phyloP scores from a whole-genome alignment of 345 rosid species.

The Nephelium lappaceum region DNA sequence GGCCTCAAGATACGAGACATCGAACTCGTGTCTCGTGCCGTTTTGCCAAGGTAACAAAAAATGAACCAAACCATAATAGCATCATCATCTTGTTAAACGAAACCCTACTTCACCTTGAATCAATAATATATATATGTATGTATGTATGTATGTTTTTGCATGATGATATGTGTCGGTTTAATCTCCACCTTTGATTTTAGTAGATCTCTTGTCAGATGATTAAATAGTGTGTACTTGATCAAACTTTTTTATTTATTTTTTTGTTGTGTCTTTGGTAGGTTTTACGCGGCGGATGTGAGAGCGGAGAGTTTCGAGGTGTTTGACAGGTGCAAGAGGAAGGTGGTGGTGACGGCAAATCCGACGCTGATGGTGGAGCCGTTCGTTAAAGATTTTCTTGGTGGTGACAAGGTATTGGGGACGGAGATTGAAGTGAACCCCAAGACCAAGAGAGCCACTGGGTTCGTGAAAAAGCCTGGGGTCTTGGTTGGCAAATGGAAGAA shows the following conservation, averaged over 20 bases:
- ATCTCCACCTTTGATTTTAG: background rate
- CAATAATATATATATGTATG: background rate
- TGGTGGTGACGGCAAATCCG: constrained; percentile 96
- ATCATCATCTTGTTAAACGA: background rate
- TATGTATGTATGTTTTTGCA: too few relatives aligned
- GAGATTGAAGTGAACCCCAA: constrained; percentile 85
- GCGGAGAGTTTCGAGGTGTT: constrained; percentile 81
- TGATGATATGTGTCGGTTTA: background rate
- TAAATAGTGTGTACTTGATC: background rate
- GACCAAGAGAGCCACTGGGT: constrained; percentile 83
- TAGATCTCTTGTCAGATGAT: background rate
- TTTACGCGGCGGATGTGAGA: constrained; percentile 90
- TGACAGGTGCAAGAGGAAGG: constrained; percentile 80
- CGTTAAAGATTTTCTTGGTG: constrained; percentile 87
- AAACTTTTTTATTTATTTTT: background rate
- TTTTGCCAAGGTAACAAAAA: constrained; percentile 62
- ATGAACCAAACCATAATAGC: background rate
- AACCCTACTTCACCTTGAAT: background rate
- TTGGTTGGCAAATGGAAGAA: constrained; percentile 73
- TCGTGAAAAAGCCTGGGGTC: constrained; percentile 86
- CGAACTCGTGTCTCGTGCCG: constrained; percentile 87
- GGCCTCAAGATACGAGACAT: constrained; percentile 89
- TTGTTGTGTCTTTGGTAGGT: constrained; percentile 39
- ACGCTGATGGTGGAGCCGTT: constrained; percentile 91
- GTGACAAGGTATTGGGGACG: constrained; percentile 88